These are phyloP conservation scores for Cladosporium cucumerinum DNA, from an alignment of 2,329 filamentous ascomycete species.

Conservation along the genomic window DNA sequence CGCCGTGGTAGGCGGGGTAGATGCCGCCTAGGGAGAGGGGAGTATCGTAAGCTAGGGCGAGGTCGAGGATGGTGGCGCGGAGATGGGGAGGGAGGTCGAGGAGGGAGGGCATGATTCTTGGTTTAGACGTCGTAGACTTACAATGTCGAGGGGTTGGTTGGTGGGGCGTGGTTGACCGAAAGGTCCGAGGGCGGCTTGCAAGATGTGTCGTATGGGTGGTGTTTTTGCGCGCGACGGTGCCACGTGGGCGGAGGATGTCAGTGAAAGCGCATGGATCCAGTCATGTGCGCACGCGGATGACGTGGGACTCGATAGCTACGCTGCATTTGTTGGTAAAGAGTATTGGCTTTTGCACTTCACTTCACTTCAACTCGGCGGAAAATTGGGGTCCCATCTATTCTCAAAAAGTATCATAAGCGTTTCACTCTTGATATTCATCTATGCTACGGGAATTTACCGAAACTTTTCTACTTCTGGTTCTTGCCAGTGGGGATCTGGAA, in stretches of 20 bases:
- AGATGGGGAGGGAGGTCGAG: neutral
- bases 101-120: neutral
- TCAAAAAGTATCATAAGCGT: conserved; percentile 5
- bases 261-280: neutral
- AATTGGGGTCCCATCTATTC: neutral
- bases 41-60: neutral
- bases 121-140: too few species aligned
- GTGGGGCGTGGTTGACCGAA: neutral
- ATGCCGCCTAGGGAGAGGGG: neutral
- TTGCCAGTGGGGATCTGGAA: conserved; percentile 71
- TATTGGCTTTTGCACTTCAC: neutral
- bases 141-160: too few species aligned
- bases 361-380: neutral
- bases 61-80: neutral
- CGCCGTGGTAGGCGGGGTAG: neutral
- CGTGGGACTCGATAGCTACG: neutral
- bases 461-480: conserved; percentile 25
- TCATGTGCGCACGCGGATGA: neutral
- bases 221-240: neutral
- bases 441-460: neutral
- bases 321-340: neutral
- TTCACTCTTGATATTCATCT: conserved; percentile 16
- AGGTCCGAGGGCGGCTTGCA: neutral
- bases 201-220: neutral
- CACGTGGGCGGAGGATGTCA: neutral